Percentiles rank a stretch among this genome's conserved stretches.
Evolutionary conservation across 2,329 filamentous ascomycete genomes (phyloP).

Genomic region (Calonectria pseudoturangicola): DNA sequence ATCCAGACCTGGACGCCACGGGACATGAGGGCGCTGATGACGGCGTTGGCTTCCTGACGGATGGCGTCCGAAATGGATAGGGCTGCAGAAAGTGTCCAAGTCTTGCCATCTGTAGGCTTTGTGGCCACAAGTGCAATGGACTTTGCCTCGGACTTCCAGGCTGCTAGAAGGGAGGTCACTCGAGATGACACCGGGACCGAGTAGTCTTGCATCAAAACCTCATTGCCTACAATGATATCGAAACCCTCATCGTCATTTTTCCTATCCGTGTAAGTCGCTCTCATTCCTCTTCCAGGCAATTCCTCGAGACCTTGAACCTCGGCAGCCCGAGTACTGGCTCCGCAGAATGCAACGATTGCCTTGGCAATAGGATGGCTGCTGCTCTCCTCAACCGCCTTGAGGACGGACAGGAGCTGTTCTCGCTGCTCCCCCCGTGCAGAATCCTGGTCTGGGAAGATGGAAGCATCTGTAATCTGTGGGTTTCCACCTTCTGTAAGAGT

Average conservation of each 20-base stretch:
- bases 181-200: constrained; percentile 62
- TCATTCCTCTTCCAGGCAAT: constrained; percentile 82
- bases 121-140: constrained; percentile 77
- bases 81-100: constrained; percentile 75
- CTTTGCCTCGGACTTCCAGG: constrained; percentile 79
- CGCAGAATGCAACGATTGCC: constrained; percentile 80
- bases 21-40: constrained; percentile 78
- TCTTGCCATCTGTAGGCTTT: constrained; percentile 50
- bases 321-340: constrained; percentile 56
- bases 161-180: constrained; percentile 63
- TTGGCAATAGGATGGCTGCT: constrained; percentile 85
- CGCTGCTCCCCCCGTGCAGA: constrained; percentile 49
- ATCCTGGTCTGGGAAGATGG: constrained; percentile 60
- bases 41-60: constrained; percentile 80
- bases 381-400: constrained; percentile 79
- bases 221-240: constrained; percentile 82
- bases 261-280: constrained; percentile 68
- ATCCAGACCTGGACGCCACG: constrained; percentile 88
- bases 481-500: constrained; percentile 85
- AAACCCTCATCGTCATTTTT: constrained; percentile 54
- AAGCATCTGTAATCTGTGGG: constrained; percentile 78
- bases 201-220: constrained; percentile 77
- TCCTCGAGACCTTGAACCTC: constrained; percentile 74
- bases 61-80: constrained; percentile 89
- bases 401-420: constrained; percentile 68